Percentiles rank a stretch among this genome's conserved stretches.
Evolutionary conservation across 192 early-diverging fungal genomes (phyloP).

Genomic region (Backusella tuberculispora): DNA sequence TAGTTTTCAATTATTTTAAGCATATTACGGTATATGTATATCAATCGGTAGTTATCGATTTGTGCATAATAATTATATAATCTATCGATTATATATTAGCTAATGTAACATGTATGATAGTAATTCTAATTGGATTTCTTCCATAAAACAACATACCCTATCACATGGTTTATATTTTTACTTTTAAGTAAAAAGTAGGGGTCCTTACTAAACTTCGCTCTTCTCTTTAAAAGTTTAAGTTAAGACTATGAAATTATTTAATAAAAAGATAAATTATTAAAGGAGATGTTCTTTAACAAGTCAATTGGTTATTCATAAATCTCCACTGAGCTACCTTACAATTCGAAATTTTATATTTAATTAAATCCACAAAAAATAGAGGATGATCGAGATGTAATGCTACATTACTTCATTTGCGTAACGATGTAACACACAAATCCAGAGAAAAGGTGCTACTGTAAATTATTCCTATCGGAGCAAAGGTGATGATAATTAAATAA

Average conservation of each 20-base stretch:
- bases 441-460: no score
- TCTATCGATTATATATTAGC: not conserved
- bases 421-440: not conserved
- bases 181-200: no score
- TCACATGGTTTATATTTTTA: not conserved
- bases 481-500: no score
- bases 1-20: no score
- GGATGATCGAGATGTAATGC: not conserved
- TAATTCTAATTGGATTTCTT: not conserved
- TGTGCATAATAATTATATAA: conserved; percentile 5
- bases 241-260: no score
- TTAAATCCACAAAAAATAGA: not conserved
- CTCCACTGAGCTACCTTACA: not conserved
- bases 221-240: no score
- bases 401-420: not conserved
- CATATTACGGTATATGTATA: no score
- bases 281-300: not conserved
- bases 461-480: no score
- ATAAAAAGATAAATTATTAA: no score
- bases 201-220: no score
- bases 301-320: not conserved
- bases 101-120: not conserved
- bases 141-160: not conserved
- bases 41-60: no score
- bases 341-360: not conserved